Percentiles rank a stretch among this genome's conserved stretches.
Evolutionary conservation across 2,329 filamentous ascomycete species (phyloP).

Genomic region (Thyridium curvatum): DNA sequence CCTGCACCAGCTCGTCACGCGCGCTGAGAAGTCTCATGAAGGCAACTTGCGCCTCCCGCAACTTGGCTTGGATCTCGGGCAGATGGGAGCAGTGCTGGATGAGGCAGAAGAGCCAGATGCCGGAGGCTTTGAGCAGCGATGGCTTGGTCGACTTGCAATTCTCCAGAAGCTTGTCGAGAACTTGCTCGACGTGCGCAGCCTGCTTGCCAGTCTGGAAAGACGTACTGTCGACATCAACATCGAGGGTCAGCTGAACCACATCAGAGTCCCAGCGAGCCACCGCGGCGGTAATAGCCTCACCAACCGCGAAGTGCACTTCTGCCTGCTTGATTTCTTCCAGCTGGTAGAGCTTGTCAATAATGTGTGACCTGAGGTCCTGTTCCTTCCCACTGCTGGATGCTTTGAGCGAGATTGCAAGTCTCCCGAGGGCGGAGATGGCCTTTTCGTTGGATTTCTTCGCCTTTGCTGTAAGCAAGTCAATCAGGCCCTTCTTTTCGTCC

Average conservation of each 20-base stretch:
- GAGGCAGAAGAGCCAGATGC: slow-evolving; percentile 89
- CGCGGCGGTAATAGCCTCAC: slow-evolving; percentile 77
- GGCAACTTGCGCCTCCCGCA: slow-evolving; percentile 75
- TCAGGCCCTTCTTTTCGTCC: slow-evolving; percentile 22
- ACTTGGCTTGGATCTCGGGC: slow-evolving; percentile 62
- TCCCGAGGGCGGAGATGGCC: slow-evolving; percentile 74
- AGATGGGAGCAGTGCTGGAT: slow-evolving; percentile 85
- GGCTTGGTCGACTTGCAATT: slow-evolving; percentile 84
- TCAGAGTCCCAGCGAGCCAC: slow-evolving; percentile 79
- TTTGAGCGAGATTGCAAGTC: slow-evolving; percentile 60
- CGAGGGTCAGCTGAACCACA: slow-evolving; percentile 66
- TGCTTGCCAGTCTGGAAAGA: slow-evolving; percentile 27
- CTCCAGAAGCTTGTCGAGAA: slow-evolving; percentile 66
- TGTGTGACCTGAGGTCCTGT: slow-evolving; percentile 36
- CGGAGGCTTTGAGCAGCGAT: slow-evolving; percentile 81
- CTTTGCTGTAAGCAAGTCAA: slow-evolving; percentile 57
- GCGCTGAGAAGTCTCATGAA: slow-evolving; percentile 86
- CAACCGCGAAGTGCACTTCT: slow-evolving; percentile 85
- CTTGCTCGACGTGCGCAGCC: slow-evolving; percentile 35
- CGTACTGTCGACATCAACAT: slow-evolving; percentile 54
- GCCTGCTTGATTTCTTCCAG: slow-evolving; percentile 80
- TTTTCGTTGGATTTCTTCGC: slow-evolving; percentile 77
- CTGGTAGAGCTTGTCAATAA: slow-evolving; percentile 64
- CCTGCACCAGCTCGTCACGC: slow-evolving; percentile 89
- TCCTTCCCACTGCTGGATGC: slow-evolving; percentile 20